phyloP scores from a whole-genome alignment of 768 basidiomycete species.

The Candolleomyces aberdarensis region DNA sequence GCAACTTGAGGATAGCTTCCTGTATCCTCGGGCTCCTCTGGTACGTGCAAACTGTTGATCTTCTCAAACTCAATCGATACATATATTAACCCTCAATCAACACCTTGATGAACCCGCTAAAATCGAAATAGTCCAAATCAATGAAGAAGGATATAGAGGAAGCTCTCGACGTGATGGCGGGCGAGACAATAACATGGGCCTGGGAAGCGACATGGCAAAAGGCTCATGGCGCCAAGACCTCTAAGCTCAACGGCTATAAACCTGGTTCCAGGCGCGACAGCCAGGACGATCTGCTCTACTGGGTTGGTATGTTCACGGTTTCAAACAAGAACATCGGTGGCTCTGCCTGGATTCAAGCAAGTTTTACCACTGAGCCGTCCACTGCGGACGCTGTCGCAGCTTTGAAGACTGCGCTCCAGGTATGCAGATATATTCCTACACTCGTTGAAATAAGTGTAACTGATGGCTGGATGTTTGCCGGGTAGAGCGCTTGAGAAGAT shows the following conservation, averaged over 20 bases:
- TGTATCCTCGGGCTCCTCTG: too few relatives aligned
- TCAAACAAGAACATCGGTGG: neutral
- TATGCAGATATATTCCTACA: neutral
- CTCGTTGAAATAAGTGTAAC: neutral
- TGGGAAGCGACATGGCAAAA: neutral
- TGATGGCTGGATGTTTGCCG: neutral
- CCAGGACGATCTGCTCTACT: neutral
- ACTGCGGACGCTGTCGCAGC: neutral
- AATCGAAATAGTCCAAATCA: too few relatives aligned
- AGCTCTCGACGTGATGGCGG: neutral
- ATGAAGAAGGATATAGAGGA: too few relatives aligned
- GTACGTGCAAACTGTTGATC: neutral
- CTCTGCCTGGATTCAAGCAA: neutral
- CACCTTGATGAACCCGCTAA: too few relatives aligned
- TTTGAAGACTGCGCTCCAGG: neutral
- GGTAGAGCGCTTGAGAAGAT: neutral
- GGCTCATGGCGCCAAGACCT: neutral
- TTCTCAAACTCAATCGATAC: neutral
- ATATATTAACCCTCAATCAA: too few relatives aligned
- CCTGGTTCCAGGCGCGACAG: neutral
- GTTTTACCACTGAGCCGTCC: neutral
- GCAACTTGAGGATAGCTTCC: too few relatives aligned
- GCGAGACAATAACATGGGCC: neutral
- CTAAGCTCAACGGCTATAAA: neutral
- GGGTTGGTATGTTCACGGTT: neutral